These are phyloP conservation scores for Fusarium sp. DNA, from an alignment of 2,329 filamentous ascomycete species.

Conservation along the genomic window DNA sequence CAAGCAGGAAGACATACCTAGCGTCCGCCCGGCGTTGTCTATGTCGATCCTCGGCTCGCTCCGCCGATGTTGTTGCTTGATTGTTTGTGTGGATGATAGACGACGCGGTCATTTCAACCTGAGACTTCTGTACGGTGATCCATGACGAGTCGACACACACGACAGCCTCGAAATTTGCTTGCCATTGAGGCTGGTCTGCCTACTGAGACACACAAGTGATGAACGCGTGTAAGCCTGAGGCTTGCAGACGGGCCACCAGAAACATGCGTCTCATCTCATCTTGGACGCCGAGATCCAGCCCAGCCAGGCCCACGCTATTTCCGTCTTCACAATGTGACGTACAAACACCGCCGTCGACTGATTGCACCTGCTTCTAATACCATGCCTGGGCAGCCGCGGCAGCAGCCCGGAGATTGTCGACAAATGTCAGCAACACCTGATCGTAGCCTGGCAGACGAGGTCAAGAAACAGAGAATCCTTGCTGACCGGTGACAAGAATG, in stretches of 20 bases:
- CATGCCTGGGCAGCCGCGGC: neutral
- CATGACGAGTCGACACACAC: slow-evolving; percentile 8
- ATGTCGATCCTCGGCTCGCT: slow-evolving; percentile 22
- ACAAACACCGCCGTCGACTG: neutral
- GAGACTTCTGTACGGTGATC: slow-evolving; percentile 3
- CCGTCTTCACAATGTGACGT: neutral
- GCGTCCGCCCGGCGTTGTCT: slow-evolving; percentile 12
- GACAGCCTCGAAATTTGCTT: neutral
- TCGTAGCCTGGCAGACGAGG: neutral
- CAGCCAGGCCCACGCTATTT: neutral
- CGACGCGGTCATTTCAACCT: slow-evolving; percentile 4
- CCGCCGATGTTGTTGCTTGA: slow-evolving; percentile 7
- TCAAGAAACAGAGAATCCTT: neutral
- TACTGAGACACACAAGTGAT: slow-evolving; percentile 1
- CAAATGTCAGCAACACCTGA: neutral
- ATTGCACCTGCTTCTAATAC: neutral
- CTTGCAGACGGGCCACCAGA: slow-evolving; percentile 13
- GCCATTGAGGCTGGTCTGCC: neutral
- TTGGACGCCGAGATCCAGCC: neutral
- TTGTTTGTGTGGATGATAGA: neutral
- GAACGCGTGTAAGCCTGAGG: neutral
- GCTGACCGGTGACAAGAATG: slow-evolving; percentile 5
- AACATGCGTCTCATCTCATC: slow-evolving; percentile 31
- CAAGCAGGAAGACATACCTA: slow-evolving; percentile 9
- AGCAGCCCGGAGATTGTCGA: neutral